A percentile compares a stretch with the other conserved stretches of the same genome.
phyloP scores from a whole-genome alignment of 768 basidiomycete genomes.

The Hericium erinaceus region DNA sequence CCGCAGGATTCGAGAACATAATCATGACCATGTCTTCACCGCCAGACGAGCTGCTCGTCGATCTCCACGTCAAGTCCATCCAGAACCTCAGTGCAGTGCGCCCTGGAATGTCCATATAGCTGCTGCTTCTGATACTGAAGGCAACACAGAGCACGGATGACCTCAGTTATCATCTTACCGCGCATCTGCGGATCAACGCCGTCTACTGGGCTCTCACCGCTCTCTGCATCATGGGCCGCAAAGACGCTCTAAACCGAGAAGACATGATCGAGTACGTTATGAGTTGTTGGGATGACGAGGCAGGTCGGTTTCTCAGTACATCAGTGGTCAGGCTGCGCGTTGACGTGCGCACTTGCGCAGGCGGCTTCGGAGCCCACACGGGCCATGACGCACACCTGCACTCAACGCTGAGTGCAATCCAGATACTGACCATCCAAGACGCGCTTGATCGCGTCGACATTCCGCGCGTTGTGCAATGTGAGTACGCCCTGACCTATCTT shows the following conservation, averaged over 20 bases:
- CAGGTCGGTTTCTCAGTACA: conserved; percentile 38
- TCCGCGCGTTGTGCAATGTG: conserved; percentile 68
- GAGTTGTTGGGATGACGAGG: conserved; percentile 92
- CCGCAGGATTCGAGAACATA: not conserved
- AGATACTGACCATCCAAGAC: conserved; percentile 81
- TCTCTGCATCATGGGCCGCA: conserved; percentile 66
- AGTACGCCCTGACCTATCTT: conserved; percentile 17
- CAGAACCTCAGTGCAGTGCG: not conserved
- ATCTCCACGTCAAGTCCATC: not conserved
- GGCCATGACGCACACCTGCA: conserved; percentile 87
- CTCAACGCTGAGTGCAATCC: conserved; percentile 84
- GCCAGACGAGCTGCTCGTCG: not conserved
- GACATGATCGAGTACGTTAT: conserved; percentile 86
- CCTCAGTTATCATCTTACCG: conserved; percentile 79
- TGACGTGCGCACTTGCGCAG: conserved; percentile 28
- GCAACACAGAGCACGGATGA: conserved; percentile 68
- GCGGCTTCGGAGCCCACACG: conserved; percentile 88
- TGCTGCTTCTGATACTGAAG: not conserved
- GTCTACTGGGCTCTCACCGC: conserved; percentile 96
- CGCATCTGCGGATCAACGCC: conserved; percentile 92
- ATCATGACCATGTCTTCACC: not conserved
- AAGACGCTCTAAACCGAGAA: conserved; percentile 71
- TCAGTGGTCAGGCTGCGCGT: not conserved
- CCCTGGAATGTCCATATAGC: not conserved
- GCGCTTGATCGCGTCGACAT: conserved; percentile 65